A percentile compares a stretch with the other conserved stretches of the same genome.
Conservation (phyloP, 2,329 filamentous ascomycete genomes). For the Ceratocystis destructans region DNA sequence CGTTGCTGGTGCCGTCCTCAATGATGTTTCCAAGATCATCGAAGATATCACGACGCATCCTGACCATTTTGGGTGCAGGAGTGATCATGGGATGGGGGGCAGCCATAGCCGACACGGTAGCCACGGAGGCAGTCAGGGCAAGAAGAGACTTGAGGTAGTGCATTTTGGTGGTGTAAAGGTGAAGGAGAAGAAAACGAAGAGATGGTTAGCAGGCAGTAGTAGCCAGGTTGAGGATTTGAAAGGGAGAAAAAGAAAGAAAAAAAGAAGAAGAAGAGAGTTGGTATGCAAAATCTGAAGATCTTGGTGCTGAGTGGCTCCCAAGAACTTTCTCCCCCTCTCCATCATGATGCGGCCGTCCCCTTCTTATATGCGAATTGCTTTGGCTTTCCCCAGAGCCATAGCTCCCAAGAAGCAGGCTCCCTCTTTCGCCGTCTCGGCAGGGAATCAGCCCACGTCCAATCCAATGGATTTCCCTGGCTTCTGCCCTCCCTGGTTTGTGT, state of each 20-base stretch:
- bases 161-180: constrained; percentile 13
- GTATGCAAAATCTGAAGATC: neutral
- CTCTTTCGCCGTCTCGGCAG: neutral
- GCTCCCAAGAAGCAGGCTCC: neutral
- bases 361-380: neutral
- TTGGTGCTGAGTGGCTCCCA: neutral
- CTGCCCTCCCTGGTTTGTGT: neutral
- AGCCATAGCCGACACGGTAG: constrained; percentile 17
- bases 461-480: neutral
- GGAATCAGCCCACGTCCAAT: constrained; percentile 3
- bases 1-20: constrained; percentile 5
- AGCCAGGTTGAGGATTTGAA: neutral
- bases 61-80: constrained; percentile 13
- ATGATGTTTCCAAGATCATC: constrained; percentile 16
- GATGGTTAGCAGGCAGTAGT: neutral
- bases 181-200: neutral
- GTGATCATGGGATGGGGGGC: constrained; percentile 19
- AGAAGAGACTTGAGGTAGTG: constrained; percentile 15
- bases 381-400: neutral
- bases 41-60: constrained; percentile 12
- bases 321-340: neutral
- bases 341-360: neutral
- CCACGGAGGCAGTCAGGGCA: constrained; percentile 18
- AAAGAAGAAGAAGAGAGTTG: neutral
- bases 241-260: neutral